Conservation (phyloP, 1,284 basidiomycete genomes). For the Lentinula novae-zelandiae region DNA sequence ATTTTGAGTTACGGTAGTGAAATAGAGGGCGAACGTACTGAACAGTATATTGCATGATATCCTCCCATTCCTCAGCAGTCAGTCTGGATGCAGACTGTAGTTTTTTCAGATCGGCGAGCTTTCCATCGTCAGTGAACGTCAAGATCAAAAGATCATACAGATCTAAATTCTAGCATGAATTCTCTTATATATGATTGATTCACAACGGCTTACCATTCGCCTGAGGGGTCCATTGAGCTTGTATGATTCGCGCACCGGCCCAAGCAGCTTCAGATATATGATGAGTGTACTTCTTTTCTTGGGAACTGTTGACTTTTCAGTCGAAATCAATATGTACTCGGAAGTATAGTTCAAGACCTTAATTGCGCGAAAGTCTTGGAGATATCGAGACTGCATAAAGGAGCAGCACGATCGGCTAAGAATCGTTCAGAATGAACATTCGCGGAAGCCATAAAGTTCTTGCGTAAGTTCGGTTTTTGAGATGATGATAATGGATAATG, state of each 20-base stretch:
- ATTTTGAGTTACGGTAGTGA: background rate
- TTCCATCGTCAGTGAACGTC: constrained; percentile 59
- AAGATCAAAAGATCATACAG: constrained; percentile 70
- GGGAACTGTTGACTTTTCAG: constrained; percentile 37
- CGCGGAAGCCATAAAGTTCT: constrained; percentile 10
- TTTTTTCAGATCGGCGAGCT: constrained; percentile 51
- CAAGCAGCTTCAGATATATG: constrained; percentile 67
- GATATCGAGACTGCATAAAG: constrained; percentile 66
- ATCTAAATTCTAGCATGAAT: constrained; percentile 27
- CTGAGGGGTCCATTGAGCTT: constrained; percentile 75
- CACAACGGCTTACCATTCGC: constrained; percentile 24
- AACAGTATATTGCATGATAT: constrained; percentile 64
- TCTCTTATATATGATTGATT: background rate
- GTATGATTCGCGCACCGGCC: constrained; percentile 80
- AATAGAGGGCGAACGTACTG: constrained; percentile 40
- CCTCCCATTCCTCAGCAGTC: constrained; percentile 58
- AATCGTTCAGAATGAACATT: constrained; percentile 46
- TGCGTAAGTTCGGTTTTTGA: background rate
- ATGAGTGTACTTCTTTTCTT: constrained; percentile 77
- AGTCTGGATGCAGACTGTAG: constrained; percentile 55
- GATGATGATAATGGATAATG: background rate
- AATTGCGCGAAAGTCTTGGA: constrained; percentile 64
- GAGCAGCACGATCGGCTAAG: constrained; percentile 64
- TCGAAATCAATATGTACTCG: background rate
- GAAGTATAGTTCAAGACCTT: constrained; percentile 32